Evolutionary conservation across 306 rosid species (phyloP), one percentile per base, ranked within the genome.

Genomic region (Albizia julibrissin): DNA sequence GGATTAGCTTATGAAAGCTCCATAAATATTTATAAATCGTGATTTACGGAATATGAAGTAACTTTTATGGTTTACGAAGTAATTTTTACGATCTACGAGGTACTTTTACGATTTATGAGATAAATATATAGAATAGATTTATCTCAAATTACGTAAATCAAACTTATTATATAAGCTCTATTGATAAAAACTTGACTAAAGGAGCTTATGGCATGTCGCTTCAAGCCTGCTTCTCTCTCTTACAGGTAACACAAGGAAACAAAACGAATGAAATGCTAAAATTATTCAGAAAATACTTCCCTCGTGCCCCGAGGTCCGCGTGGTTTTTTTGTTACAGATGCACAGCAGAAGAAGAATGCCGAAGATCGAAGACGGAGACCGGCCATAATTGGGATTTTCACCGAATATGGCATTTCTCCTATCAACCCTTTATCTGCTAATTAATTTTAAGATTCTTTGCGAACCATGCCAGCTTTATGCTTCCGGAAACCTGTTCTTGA

Each of bases 181-280:
- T n/a, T n/a, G n/a, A n/a, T n/a, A n/a, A n/a, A n/a, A n/a, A n/a
- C n/a, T n/a, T n/a, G n/a, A n/a, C n/a, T n/a, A n/a, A n/a, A n/a
- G n/a, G n/a, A n/a, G n/a, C n/a, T n/a, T n/a, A n/a, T 33, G 86
- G 42, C 86, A 56, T 71, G 76, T 72, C 72, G 42, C 80, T 58
- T 3, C 29, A 4, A 44, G 46, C 67, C 78, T 12, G 21, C 80
- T 16, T 22, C 72, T 8, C 81, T 10, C 65, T 7, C 83, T 21
- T 19, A 75, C 74, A 79, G 81, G 79, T 81, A 87, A 85, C 76
- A 68, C 73, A 43, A 33, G 56, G 16, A 69, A 44, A 72, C 21
- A 59, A 65, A 37, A 58, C 22, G n/a, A 19, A 54, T 6, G 26
- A 15, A 2, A 7, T 11, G 3, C 75, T 44, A 50, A 15, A 5